phyloP scores from a whole-genome alignment of 2,329 filamentous ascomycete genomes.

The Talaromyces sp. region DNA sequence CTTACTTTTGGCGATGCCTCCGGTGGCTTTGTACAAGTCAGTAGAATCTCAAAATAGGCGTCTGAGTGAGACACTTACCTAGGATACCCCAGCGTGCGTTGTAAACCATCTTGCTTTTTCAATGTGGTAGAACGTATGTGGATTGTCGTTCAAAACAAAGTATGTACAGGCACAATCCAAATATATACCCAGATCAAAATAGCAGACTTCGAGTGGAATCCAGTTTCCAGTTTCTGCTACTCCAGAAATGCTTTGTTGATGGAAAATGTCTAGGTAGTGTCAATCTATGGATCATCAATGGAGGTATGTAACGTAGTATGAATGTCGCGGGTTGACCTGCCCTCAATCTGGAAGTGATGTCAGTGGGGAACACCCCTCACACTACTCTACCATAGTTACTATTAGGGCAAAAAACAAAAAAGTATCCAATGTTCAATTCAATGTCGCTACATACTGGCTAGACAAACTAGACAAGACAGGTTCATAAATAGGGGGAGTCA shows the following conservation, averaged over 20 bases:
- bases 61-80: conserved; percentile 29
- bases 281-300: not conserved
- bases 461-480: not conserved
- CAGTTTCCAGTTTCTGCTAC: not conserved
- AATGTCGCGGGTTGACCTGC: not conserved
- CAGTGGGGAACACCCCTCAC: conserved; percentile 1
- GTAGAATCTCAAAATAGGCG: not conserved
- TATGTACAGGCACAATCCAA: not conserved
- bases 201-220: not conserved
- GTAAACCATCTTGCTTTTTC: conserved; percentile 23
- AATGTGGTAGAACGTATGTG: not conserved
- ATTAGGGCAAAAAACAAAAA: no score
- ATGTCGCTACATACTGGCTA: not conserved
- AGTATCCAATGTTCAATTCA: not conserved
- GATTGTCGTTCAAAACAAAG: not conserved
- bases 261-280: not conserved
- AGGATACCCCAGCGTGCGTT: conserved; percentile 45
- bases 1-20: conserved; percentile 42
- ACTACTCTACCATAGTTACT: no score
- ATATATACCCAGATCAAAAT: not conserved
- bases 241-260: no score
- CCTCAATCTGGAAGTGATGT: not conserved
- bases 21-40: conserved; percentile 35
- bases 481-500: not conserved
- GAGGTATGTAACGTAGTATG: conserved; percentile 4